Evolutionary conservation across 345 rosid species (phyloP), one percentile per base, ranked within the genome.

Genomic region (Turnera subulata): DNA sequence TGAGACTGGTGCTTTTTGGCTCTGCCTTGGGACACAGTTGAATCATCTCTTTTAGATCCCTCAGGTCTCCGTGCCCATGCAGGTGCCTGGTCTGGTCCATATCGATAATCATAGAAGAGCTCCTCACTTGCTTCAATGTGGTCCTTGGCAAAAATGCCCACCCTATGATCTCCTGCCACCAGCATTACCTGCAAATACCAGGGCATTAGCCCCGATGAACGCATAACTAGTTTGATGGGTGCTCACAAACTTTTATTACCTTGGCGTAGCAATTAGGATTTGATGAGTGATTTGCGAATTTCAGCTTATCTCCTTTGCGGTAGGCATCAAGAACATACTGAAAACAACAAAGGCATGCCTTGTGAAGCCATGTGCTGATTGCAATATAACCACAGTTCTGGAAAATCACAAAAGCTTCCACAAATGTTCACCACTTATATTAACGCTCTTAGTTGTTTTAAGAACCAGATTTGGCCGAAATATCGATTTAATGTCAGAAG

Each of bases 121-220:
- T 93, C 99, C 58, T 93, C 97, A 18, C 96, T 80, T 10, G 99
- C 91, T 63, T 93, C 95, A 11, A 93, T 93, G 23, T 71, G 83
- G 63, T 93, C 99, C 70, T 87, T 93, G 52, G 97, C 97, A 45
- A 93, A 89, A 19, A 93, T 93, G 15, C 99, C 99, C 0, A 89
- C 99, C 55, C 96, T 80, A 60, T 93, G 99, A 69, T 93, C 97
- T 76, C 99, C 99, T 4, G 95, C 96, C 69, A 93, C 99, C 77
- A 93, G 82, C 91, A 93, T 87, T 68, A 93, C 96, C 99, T 89
- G 67, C 22, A 14, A 59, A 72, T 56, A 23, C 46, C 39, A n/a
- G 47, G 16, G 15, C 5, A 35, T 56, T 52, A 53, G 67, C 56
- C 58, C n/a, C 39, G 39, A 51, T 43, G 15, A 20, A 73, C 13